Evolutionary conservation across 768 basidiomycete genomes (phyloP), one percentile per base, ranked within the genome.

Genomic region (Russula emetica): DNA sequence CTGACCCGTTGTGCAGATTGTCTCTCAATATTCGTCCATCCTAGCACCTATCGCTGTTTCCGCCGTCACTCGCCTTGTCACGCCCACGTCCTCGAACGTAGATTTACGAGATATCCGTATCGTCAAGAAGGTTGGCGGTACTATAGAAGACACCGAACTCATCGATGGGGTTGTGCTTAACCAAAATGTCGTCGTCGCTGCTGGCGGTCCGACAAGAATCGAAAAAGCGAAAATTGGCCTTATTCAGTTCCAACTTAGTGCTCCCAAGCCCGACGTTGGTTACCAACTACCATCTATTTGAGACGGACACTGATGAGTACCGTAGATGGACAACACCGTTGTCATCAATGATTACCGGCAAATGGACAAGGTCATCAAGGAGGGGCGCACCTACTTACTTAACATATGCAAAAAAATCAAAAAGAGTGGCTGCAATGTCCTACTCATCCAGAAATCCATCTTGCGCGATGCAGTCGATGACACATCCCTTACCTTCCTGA

Each of bases 311-410:
- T 72, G 67, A 69, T 36, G 63, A 47, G 9, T 55, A 32, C 22
- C 26, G 11, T 69, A 98, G 95, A 99, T 99, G 96, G 97, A 99
- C 76, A 98, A 99, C 79, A 98, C 96, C 5, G 94, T 99, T 50
- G 90, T 98, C 57, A 98, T 99, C 70, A 98, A 96, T 67, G 96
- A 99, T 77, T 99, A 99, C 78, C 88, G 97, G 20, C 97, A 98
- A 75, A 98, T 99, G 96, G 97, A 98, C 82, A 97, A 98, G 75
- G 94, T 98, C 63, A 88, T 99, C 77, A 98, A 99, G 76, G 97
- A 99, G 76, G 96, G 96, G 62, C 90, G 97, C 52, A 92, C 95
- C 76, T 98, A 99, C 75, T 83, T 99, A 62, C 86, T 99, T 71
- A 98, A 94, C 74, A 85, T 98, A 59, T 96, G 93, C 86, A 98